These are phyloP conservation scores for Acanthamoeba polyphaga DNA, from an alignment of 208 protist genomes.

Conservation along the genomic window DNA sequence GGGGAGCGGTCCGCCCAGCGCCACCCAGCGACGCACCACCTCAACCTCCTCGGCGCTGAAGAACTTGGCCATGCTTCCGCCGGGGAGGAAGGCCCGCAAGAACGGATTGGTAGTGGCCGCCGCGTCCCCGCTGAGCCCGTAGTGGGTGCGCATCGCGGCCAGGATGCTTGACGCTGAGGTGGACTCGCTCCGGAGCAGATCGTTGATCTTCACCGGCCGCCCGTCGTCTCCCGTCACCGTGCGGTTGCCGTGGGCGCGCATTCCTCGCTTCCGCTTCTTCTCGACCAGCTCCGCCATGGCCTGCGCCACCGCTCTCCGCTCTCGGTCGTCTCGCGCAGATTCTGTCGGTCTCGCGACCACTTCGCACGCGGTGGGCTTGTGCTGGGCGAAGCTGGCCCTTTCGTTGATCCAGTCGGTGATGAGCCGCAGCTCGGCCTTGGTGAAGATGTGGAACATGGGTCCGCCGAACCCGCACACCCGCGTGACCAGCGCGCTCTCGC, in stretches of 20 bases:
- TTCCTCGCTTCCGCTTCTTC: not conserved
- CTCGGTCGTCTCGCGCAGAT: not conserved
- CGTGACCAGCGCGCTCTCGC: not conserved
- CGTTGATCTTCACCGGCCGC: not conserved
- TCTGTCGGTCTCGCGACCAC: not conserved
- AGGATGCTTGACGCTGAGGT: not conserved
- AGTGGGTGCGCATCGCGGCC: not conserved
- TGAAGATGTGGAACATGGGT: slow-evolving; percentile 69
- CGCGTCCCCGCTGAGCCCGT: not conserved
- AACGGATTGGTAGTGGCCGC: not conserved
- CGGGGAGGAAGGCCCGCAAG: not conserved
- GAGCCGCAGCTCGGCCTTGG: slow-evolving; percentile 34
- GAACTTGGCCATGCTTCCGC: not conserved
- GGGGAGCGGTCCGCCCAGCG: not conserved
- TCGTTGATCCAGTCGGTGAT: slow-evolving; percentile 31
- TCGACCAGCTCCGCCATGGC: not conserved
- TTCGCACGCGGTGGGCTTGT: not conserved
- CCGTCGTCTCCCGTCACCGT: not conserved
- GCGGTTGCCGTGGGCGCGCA: not conserved
- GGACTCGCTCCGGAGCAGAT: not conserved
- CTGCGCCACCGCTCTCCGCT: not conserved
- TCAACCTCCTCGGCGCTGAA: not conserved
- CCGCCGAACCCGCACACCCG: slow-evolving; percentile 67
- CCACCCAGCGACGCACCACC: not conserved
- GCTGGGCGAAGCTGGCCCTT: not conserved